A percentile compares a stretch with the other conserved stretches of the same genome.
Conservation (phyloP, 208 protist genomes). For the Leishmania braziliensis region DNA sequence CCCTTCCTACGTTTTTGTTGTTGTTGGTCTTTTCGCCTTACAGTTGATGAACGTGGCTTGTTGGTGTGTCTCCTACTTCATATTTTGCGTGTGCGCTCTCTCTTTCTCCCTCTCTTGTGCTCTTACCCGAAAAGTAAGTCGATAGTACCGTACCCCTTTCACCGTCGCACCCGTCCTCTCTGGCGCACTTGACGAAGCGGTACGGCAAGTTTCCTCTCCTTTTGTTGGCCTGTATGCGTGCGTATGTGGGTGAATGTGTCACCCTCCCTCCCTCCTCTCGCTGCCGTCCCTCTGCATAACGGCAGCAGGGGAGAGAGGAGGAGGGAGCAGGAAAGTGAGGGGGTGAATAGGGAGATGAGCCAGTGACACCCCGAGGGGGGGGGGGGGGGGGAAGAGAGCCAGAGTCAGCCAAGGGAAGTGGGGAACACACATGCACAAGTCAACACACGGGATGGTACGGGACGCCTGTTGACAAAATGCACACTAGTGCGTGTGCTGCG, state of each 20-base stretch:
- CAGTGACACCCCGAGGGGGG: not conserved
- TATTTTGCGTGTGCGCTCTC: not conserved
- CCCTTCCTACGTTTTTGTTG: not conserved
- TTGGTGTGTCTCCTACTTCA: not conserved
- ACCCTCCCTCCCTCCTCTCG: not conserved
- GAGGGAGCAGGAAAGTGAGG: not conserved
- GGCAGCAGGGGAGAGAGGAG: not conserved
- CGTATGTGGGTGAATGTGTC: not conserved
- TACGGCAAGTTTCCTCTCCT: not conserved
- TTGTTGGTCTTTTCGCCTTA: not conserved
- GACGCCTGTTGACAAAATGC: not conserved
- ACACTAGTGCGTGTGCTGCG: not conserved
- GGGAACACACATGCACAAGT: not conserved
- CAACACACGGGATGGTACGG: not conserved
- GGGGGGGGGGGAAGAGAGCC: not conserved
- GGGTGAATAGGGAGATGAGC: not conserved
- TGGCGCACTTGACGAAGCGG: not conserved
- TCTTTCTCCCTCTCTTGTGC: slow-evolving; percentile 5
- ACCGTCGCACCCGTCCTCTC: not conserved
- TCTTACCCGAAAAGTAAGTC: not conserved
- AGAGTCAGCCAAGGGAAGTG: not conserved
- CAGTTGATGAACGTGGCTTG: not conserved
- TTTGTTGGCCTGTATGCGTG: not conserved
- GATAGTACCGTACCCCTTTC: not conserved
- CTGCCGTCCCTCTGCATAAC: not conserved